These are phyloP conservation scores for Russula earlei DNA, from an alignment of 768 basidiomycete species.

Conservation along the genomic window DNA sequence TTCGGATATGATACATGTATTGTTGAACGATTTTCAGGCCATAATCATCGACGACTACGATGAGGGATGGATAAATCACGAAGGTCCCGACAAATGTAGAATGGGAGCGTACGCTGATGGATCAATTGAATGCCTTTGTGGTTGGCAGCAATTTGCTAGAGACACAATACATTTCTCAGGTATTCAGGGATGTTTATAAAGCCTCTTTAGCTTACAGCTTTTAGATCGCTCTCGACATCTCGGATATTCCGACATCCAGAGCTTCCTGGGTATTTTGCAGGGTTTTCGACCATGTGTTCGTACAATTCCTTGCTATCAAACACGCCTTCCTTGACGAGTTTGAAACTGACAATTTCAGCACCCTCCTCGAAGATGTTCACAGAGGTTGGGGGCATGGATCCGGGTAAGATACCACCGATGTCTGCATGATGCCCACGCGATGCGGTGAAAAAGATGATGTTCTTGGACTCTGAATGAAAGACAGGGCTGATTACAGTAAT, in stretches of 20 bases:
- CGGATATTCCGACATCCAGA: conserved; percentile 81
- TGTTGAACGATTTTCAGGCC: conserved; percentile 79
- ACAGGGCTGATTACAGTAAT: conserved; percentile 94
- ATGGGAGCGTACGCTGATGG: conserved; percentile 48
- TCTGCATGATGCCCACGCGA: conserved; percentile 93
- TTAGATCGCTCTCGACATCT: conserved; percentile 87
- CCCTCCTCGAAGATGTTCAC: conserved; percentile 91
- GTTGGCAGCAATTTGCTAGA: conserved; percentile 88
- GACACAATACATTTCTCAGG: conserved; percentile 2
- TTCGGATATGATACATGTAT: conserved; percentile 87
- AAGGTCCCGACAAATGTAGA: conserved; percentile 1
- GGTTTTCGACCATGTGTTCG: conserved; percentile 75
- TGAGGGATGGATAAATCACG: conserved; percentile 2
- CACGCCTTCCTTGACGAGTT: conserved; percentile 74
- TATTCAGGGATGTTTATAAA: background rate
- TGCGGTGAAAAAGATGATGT: conserved; percentile 90
- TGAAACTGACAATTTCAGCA: conserved; percentile 84
- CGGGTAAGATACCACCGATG: conserved; percentile 86
- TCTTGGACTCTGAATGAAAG: conserved; percentile 50
- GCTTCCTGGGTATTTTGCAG: conserved; percentile 72
- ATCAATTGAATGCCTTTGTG: conserved; percentile 85
- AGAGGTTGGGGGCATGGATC: conserved; percentile 92
- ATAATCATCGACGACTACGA: conserved; percentile 76
- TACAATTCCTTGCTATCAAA: conserved; percentile 70
- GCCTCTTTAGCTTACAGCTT: conserved; percentile 54